phyloP scores from a whole-genome alignment of 495 filamentous ascomycete species.

The Penicillium tannophilum region DNA sequence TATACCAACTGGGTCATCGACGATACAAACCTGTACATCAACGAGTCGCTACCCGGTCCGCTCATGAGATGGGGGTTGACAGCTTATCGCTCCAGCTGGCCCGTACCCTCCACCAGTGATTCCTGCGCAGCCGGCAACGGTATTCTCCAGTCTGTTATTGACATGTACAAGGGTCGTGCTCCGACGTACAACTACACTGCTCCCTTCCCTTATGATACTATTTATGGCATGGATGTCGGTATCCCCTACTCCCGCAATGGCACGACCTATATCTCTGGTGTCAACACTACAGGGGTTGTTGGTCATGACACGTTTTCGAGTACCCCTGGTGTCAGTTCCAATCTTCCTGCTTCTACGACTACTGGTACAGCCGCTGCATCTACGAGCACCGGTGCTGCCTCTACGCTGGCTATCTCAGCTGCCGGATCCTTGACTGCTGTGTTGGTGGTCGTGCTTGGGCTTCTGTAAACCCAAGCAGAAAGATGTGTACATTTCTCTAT shows the following conservation, averaged over 20 bases:
- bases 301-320: background rate
- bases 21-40: slow-evolving; percentile 41
- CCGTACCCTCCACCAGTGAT: slow-evolving; percentile 36
- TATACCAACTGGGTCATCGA: slow-evolving; percentile 53
- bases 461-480: background rate
- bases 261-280: slow-evolving; percentile 15
- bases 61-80: slow-evolving; percentile 32
- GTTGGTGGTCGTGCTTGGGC: background rate
- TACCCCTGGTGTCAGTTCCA: background rate
- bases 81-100: slow-evolving; percentile 36
- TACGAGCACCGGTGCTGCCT: background rate
- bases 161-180: slow-evolving; percentile 29
- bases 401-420: background rate
- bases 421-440: background rate
- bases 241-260: slow-evolving; percentile 20
- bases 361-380: background rate
- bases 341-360: background rate
- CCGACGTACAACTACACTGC: slow-evolving; percentile 42
- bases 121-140: slow-evolving; percentile 42
- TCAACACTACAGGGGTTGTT: slow-evolving; percentile 9
- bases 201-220: slow-evolving; percentile 41
- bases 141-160: slow-evolving; percentile 40
- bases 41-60: slow-evolving; percentile 46
- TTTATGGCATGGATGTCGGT: slow-evolving; percentile 25
- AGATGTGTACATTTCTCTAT: too few relatives aligned